Evolutionary conservation across 345 rosid genomes (phyloP).

Genomic region (Ceriops tagal): DNA sequence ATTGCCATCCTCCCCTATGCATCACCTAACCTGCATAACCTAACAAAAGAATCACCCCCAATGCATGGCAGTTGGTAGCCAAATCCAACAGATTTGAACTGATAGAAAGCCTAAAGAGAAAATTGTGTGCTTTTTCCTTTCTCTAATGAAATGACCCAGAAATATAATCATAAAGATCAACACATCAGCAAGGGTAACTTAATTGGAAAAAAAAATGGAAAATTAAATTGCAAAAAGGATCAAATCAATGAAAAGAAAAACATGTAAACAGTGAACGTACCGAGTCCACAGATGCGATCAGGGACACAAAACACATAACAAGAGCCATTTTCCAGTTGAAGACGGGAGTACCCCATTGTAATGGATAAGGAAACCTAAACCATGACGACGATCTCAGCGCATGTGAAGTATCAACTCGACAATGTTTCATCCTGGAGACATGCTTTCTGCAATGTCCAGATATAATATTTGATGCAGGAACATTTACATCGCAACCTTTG

Average conservation of each 20-base stretch:
- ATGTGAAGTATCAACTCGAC: slow-evolving; percentile 84
- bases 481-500: slow-evolving; percentile 73
- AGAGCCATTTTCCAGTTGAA: slow-evolving; percentile 87
- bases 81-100: too few species aligned
- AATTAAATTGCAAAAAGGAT: background rate
- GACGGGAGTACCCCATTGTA: slow-evolving; percentile 97
- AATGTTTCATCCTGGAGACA: slow-evolving; percentile 71
- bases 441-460: slow-evolving; percentile 87
- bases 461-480: slow-evolving; percentile 73
- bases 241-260: background rate
- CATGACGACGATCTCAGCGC: slow-evolving; percentile 84
- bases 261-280: slow-evolving; percentile 42
- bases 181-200: background rate
- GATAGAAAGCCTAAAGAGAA: too few species aligned
- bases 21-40: too few species aligned
- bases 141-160: too few species aligned
- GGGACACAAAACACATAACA: slow-evolving; percentile 82
- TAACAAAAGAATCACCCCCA: too few species aligned
- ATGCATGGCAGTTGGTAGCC: too few species aligned
- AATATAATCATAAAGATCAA: background rate
- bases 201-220: background rate
- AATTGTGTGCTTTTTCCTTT: too few species aligned
- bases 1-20: too few species aligned
- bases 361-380: slow-evolving; percentile 96
- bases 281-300: slow-evolving; percentile 87